These are phyloP conservation scores for Pachysolen tannophilus DNA, from an alignment of 805 yeast genomes.

Conservation along the genomic window DNA sequence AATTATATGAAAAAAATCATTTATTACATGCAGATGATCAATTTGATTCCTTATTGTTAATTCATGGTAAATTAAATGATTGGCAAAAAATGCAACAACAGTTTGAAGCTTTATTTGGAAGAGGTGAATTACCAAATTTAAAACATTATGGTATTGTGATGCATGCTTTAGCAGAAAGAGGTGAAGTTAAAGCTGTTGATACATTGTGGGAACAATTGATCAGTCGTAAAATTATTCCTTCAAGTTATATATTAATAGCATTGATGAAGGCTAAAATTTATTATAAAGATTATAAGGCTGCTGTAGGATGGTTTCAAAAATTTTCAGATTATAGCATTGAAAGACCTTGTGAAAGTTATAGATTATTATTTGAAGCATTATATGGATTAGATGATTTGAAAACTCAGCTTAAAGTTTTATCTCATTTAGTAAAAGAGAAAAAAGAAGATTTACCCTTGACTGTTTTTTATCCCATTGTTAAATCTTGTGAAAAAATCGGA, in stretches of 20 bases:
- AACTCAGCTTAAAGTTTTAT: conserved; percentile 24
- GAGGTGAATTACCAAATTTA: conserved; percentile 44
- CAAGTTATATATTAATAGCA: conserved; percentile 32
- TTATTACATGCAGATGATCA: conserved; percentile 38
- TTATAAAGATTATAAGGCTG: conserved; percentile 27
- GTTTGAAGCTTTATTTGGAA: conserved; percentile 48
- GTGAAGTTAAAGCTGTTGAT: conserved; percentile 40
- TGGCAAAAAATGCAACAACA: conserved; percentile 50
- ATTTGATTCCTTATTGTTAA: conserved; percentile 37
- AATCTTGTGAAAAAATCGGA: conserved; percentile 14
- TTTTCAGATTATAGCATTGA: conserved; percentile 23
- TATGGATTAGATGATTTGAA: conserved; percentile 28
- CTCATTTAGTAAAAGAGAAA: conserved; percentile 15
- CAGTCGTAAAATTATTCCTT: conserved; percentile 39
- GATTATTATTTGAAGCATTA: conserved; percentile 25
- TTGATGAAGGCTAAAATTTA: conserved; percentile 34
- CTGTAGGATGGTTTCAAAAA: conserved; percentile 26
- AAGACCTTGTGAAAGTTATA: conserved; percentile 23
- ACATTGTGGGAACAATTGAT: conserved; percentile 39
- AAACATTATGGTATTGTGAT: conserved; percentile 47
- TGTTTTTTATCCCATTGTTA: conserved; percentile 14
- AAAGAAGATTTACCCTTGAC: conserved; percentile 8
- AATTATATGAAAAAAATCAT: conserved; percentile 28
- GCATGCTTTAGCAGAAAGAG: conserved; percentile 45
- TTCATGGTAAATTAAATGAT: conserved; percentile 35